Conservation (phyloP, 345 rosid species). For the Mercurialis annua region DNA sequence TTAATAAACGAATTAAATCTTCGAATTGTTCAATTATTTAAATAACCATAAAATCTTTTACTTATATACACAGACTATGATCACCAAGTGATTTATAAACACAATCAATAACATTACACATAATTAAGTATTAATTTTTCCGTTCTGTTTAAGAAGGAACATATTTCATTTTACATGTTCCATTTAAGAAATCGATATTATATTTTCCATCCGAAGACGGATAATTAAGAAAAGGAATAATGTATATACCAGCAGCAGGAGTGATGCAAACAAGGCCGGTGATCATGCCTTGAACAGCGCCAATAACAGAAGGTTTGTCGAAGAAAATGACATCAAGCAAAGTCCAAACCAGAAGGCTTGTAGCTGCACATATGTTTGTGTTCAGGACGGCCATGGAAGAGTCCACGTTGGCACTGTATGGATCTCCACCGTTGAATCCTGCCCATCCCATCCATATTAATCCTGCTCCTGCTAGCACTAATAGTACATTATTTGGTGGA, state of each 20-base stretch:
- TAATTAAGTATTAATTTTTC: too few relatives aligned
- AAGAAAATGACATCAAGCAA: conserved; percentile 55
- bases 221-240: not conserved
- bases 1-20: not conserved
- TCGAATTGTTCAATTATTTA: not conserved
- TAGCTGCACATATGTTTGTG: conserved; percentile 52
- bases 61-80: too few relatives aligned
- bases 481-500: conserved; percentile 42
- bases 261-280: conserved; percentile 55
- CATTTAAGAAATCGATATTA: too few relatives aligned
- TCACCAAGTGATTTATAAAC: too few relatives aligned
- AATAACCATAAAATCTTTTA: too few relatives aligned
- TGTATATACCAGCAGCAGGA: conserved; percentile 51
- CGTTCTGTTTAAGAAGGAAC: too few relatives aligned
- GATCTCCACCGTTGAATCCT: conserved; percentile 56
- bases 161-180: too few relatives aligned
- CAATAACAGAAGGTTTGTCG: conserved; percentile 49
- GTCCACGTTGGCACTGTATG: conserved; percentile 40
- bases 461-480: conserved; percentile 46
- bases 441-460: conserved; percentile 61
- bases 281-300: conserved; percentile 58
- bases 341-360: conserved; percentile 52
- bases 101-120: too few relatives aligned
- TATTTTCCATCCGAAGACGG: too few relatives aligned
- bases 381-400: conserved; percentile 51